Evolutionary conservation across 1,284 basidiomycete species (phyloP), one percentile per base, ranked within the genome.

Genomic region (Austroboletus niveus): DNA sequence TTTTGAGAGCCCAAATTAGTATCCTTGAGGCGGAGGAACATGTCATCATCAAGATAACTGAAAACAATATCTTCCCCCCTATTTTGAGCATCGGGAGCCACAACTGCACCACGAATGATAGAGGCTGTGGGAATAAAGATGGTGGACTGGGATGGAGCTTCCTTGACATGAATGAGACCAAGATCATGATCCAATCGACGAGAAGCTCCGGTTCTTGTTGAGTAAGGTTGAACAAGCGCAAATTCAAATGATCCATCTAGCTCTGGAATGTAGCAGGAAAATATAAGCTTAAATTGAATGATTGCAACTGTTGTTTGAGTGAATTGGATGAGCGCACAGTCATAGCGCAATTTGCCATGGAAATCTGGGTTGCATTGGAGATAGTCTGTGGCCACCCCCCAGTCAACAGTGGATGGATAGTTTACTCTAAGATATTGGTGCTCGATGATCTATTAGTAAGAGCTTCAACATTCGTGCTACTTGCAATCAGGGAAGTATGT

Each of bases 241-340:
- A 54, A 51, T 5, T 51, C 9, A 1, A 47, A 51, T 0, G n/a
- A n/a, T n/a, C 32, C 14, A 15, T 27, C 15, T 3, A 54, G 2
- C 10, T 40, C 27, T 2, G 24, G 42, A 11, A 51, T 41, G 11
- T 36, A 7, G 4, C 45, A 51, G 4, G 36, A 17, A 11, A 54
- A 54, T 1, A 53, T 24, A 24, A 54, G 29, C 8, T 47, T 35
- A 4, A 54, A n/a, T 15, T 9, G 27, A 5, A 35, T 22, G 31
- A 54, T 51, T 4, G 17, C 14, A 12, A 31, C 15, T 14, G 3
- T 5, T 0, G 8, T 30, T 1, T 1, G 7, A 4, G 35, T 43
- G n/a, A 27, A 4, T 38, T 54, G 42, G 6, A 51, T 31, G 9
- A 54, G 7, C n/a, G 32, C 36, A 36, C 41, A 47, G 24, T 54